A percentile compares a stretch with the other conserved stretches of the same genome.
Conservation (phyloP, 441 rosid genomes). For the Croton laevigatus region DNA sequence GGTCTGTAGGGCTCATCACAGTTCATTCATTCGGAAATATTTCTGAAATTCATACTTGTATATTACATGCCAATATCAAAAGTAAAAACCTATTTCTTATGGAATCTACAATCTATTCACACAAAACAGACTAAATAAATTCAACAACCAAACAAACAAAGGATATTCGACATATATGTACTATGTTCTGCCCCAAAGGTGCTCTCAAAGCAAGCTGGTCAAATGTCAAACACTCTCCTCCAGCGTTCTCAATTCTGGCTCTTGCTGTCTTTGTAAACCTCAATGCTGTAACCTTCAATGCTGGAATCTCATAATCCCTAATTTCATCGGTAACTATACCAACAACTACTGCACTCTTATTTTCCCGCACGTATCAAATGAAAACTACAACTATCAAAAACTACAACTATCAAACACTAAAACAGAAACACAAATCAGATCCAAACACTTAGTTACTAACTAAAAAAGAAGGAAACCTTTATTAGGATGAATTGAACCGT, state of each 20-base stretch:
- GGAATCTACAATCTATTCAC: background rate
- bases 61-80: background rate
- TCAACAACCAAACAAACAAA: background rate
- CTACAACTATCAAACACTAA: no score
- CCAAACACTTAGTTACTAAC: background rate
- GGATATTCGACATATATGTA: constrained; percentile 15
- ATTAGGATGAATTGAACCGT: no score
- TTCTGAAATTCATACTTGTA: background rate
- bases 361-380: constrained; percentile 39
- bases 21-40: background rate
- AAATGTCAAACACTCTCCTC: constrained; percentile 94
- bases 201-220: constrained; percentile 88
- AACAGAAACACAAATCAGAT: background rate
- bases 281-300: constrained; percentile 78
- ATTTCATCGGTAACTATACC: constrained; percentile 85
- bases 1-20: constrained; percentile 18
- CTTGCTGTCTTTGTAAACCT: constrained; percentile 87
- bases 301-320: constrained; percentile 79
- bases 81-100: background rate
- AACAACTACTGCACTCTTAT: constrained; percentile 75
- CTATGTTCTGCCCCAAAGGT: constrained; percentile 96
- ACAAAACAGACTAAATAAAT: background rate
- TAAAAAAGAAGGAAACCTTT: constrained; percentile 39
- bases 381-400: background rate
- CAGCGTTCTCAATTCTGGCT: constrained; percentile 89